Evolutionary conservation across 2,329 filamentous ascomycete species (phyloP).

Genomic region (Lecanicillium sp.): DNA sequence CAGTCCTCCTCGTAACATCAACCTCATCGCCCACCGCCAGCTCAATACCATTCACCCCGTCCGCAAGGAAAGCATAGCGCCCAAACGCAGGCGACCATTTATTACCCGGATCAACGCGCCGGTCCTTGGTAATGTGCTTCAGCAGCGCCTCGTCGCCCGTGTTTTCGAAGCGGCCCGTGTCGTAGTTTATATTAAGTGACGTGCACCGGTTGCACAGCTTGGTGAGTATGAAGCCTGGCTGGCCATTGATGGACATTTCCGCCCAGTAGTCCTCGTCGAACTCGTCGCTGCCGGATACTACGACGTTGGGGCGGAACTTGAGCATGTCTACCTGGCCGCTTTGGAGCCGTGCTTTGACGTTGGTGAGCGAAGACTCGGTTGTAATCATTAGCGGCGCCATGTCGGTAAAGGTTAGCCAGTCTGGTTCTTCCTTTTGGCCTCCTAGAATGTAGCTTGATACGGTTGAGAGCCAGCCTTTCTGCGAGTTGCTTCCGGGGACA

Average conservation of each 20-base stretch:
- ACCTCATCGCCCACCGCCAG: constrained; percentile 50
- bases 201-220: constrained; percentile 62
- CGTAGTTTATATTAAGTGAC: constrained; percentile 65
- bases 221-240: constrained; percentile 46
- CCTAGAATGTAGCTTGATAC: constrained; percentile 24
- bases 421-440: constrained; percentile 16
- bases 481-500: constrained; percentile 11
- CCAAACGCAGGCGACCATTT: constrained; percentile 67
- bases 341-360: constrained; percentile 52
- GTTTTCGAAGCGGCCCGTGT: constrained; percentile 48
- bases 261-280: constrained; percentile 71
- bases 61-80: constrained; percentile 55
- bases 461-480: constrained; percentile 26
- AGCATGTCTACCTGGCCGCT: constrained; percentile 49
- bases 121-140: constrained; percentile 62
- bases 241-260: constrained; percentile 39
- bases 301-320: constrained; percentile 67
- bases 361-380: constrained; percentile 58
- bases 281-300: constrained; percentile 49
- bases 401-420: constrained; percentile 63
- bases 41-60: constrained; percentile 15
- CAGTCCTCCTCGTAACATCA: constrained; percentile 37
- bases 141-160: constrained; percentile 53
- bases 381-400: constrained; percentile 67
- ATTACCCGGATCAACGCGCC: constrained; percentile 59